These are phyloP conservation scores for Diplotaxis tenuifolia DNA, from an alignment of 345 rosid genomes.

Conservation along the genomic window DNA sequence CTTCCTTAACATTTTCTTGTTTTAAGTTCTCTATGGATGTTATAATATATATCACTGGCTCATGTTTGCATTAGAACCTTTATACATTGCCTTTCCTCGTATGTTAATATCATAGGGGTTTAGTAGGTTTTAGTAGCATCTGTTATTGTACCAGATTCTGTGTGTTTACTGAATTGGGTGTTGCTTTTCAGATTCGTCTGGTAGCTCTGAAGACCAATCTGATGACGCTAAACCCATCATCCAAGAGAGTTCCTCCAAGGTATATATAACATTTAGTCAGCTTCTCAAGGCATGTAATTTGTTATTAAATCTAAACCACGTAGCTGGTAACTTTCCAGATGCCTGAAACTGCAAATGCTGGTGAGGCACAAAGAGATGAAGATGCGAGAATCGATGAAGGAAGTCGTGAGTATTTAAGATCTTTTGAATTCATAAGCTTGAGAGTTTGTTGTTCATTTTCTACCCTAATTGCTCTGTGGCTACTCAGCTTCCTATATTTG, in stretches of 20 bases:
- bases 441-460: neutral
- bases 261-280: slow-evolving; percentile 28
- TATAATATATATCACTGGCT: slow-evolving; percentile 2
- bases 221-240: slow-evolving; percentile 46
- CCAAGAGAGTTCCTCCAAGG: slow-evolving; percentile 45
- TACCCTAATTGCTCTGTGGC: neutral
- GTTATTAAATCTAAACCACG: slow-evolving; percentile 12
- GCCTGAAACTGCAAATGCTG: slow-evolving; percentile 40
- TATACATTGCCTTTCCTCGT: neutral
- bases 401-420: slow-evolving; percentile 54
- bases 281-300: neutral
- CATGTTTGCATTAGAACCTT: slow-evolving; percentile 6
- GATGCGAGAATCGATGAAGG: slow-evolving; percentile 43
- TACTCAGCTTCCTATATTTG: neutral
- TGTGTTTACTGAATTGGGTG: slow-evolving; percentile 7
- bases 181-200: slow-evolving; percentile 50
- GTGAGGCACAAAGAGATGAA: slow-evolving; percentile 49
- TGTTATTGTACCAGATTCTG: neutral
- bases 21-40: neutral
- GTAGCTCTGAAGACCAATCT: slow-evolving; percentile 61
- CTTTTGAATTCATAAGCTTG: neutral
- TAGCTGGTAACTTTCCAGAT: slow-evolving; percentile 34
- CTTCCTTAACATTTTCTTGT: neutral
- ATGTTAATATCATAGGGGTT: slow-evolving; percentile 11
- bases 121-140: slow-evolving; percentile 6